phyloP scores from a whole-genome alignment of 23 red algal species.

The Gracilariopsis chorda region DNA sequence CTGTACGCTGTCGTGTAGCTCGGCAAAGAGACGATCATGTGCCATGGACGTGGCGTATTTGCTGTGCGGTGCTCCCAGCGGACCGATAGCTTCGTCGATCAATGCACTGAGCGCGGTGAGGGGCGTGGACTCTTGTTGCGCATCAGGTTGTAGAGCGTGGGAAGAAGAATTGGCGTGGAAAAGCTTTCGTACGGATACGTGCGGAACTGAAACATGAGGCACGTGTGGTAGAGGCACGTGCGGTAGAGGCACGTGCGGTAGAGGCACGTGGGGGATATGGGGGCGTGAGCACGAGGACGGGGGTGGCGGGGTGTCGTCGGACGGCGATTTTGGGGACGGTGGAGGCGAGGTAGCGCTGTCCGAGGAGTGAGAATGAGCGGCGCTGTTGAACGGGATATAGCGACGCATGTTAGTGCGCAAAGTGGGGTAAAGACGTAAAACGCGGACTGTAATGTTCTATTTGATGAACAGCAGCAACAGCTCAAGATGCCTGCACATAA shows the following conservation, averaged over 20 bases:
- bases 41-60: neutral
- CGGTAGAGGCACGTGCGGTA: neutral
- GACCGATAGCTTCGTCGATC: constrained; percentile 26
- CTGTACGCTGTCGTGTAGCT: constrained; percentile 1
- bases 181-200: constrained; percentile 10
- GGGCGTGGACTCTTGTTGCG: neutral
- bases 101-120: constrained; percentile 3
- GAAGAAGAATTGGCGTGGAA: neutral
- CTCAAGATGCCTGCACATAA: too few relatives aligned
- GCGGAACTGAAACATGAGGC: constrained; percentile 2
- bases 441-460: too few relatives aligned
- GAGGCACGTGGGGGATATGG: constrained; percentile 4
- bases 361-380: neutral
- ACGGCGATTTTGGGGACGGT: neutral
- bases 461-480: too few relatives aligned
- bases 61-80: neutral
- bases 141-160: neutral
- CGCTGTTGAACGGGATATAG: constrained; percentile 13
- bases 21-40: constrained; percentile 7
- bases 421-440: too few relatives aligned
- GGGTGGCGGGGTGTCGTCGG: neutral
- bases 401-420: too few relatives aligned
- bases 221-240: neutral
- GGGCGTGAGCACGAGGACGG: neutral
- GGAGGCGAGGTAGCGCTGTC: neutral